Evolutionary conservation across 306 rosid genomes (phyloP), one percentile per base, ranked within the genome.

Genomic region (Medicago lupulina): DNA sequence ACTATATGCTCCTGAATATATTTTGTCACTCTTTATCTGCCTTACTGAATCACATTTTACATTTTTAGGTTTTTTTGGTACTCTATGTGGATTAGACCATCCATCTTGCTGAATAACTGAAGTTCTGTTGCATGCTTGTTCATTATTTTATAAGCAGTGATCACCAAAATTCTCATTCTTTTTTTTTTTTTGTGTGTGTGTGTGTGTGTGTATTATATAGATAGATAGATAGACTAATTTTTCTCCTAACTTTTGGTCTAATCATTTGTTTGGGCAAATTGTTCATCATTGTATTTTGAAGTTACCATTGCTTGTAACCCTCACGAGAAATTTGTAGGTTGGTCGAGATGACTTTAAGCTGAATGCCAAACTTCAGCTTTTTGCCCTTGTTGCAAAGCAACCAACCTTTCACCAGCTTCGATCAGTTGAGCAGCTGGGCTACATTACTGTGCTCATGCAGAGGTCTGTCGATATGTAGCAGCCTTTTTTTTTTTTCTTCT

Each of bases 341-440:
- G 92, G 96, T 79, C 90, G 79, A 23, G 98, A 95, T 89, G 94
- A 88, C 76, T 85, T 86, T 74, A 62, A 74, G 87, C 79, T 90
- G 87, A 95, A 95, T 81, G 97, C 85, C 69, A 92, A 90, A 86
- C 97, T 95, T 82, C 98, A 92, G 82, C 97, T 95, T 80, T 90
- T 95, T 80, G 91, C 86, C 38, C 93, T 86, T 74, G 74, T 90
- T 70, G 97, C 97, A 9, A 88, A 95, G 90, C 96, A 90, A 70
- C 88, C 99, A 18, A 88, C 97, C 18, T 95, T 92, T 83, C 97
- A 95, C 84, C 99, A 95, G 88, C 97, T 95, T 83, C 89, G 97
- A 80, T 80, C 92, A 49, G 99, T 95, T 80, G 99, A 95, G 85
- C 99, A 95, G 76, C 96, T 95, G 49, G 99, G 99, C 69, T 95